Evolutionary conservation across 1,139 yeast genomes (phyloP), one percentile per base, ranked within the genome.

Genomic region (Candida frijolesensis): DNA sequence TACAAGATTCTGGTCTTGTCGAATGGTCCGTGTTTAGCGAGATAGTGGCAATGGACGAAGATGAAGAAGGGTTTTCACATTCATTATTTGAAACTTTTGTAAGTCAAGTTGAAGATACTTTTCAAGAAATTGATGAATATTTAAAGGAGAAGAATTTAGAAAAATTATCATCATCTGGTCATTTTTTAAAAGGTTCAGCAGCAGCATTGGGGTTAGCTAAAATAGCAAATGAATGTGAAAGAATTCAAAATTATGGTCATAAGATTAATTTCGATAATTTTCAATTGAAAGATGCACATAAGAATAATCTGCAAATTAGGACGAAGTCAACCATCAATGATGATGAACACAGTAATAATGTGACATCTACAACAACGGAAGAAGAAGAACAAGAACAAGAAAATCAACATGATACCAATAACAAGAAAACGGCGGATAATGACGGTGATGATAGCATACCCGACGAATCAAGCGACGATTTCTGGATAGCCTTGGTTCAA

Each of bases 111-210:
- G 79, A 80, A 56, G 87, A 84, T 22, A 92, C 97, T 0, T 88
- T 92, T 61, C 72, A 70, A 43, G 84, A 88, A 57, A 87, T 94
- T 67, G 87, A 87, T 54, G 68, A 70, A 14, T 83, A 84, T 42
- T 66, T 90, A 51, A 57, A 63, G 27, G 53, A 58, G 9, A 67
- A 67, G 45, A 78, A 87, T 61, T 77, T 92, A 53, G 79, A 73
- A 38, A 77, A 82, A 54, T 73, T 94, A 54, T 87, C 94, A 22
- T 76, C 84, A 16, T 73, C 89, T 57, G 99, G 99, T 25, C 99
- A 94, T 66, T 94, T 89, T 66, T 76, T 94, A 55, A 95, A 95
- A 67, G 99, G 99, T 43, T 87, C 96, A 10, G 96, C 98, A 1
- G 97, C 98, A 2, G 95, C 97, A 1, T 74, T 95, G 54, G 99